Conservation (phyloP, 2,329 filamentous ascomycete species). For the Graphilbum sp. region DNA sequence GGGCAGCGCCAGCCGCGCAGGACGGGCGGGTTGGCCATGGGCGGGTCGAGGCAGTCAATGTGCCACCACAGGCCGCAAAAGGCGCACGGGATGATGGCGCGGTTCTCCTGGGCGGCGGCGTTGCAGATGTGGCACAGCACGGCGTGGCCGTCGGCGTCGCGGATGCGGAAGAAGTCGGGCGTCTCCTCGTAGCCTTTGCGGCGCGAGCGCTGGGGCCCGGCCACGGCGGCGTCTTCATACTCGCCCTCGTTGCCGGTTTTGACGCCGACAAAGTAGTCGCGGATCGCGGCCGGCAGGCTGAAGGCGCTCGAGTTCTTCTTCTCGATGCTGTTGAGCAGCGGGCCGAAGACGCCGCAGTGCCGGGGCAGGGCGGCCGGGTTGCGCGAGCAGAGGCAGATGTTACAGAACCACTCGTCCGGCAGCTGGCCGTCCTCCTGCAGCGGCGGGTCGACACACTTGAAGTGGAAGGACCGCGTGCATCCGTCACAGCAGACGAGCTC, state of each 20-base stretch:
- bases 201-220: conserved; percentile 13
- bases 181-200: conserved; percentile 38
- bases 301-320: conserved; percentile 58
- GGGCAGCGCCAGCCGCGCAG: conserved; percentile 78
- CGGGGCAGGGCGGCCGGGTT: conserved; percentile 28
- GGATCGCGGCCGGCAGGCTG: conserved; percentile 51
- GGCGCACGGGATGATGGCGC: conserved; percentile 75
- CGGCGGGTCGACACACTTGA: conserved; percentile 72
- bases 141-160: conserved; percentile 55
- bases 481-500: conserved; percentile 87
- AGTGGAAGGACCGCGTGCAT: conserved; percentile 81
- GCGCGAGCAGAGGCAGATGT: conserved; percentile 42
- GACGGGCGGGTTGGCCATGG: conserved; percentile 61
- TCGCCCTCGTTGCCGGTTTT: conserved; percentile 60
- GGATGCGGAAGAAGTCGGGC: conserved; percentile 51
- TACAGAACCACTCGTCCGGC: conserved; percentile 75
- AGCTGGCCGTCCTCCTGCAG: conserved; percentile 44
- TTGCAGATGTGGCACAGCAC: conserved; percentile 69
- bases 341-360: conserved; percentile 41
- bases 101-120: conserved; percentile 41
- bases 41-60: conserved; percentile 78
- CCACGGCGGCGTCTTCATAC: conserved; percentile 50
- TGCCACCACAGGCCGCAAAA: conserved; percentile 75
- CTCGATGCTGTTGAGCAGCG: conserved; percentile 48
- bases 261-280: conserved; percentile 67